phyloP scores from a whole-genome alignment of 2,329 filamentous ascomycete genomes.

The Penicillium fuscoglaucum region DNA sequence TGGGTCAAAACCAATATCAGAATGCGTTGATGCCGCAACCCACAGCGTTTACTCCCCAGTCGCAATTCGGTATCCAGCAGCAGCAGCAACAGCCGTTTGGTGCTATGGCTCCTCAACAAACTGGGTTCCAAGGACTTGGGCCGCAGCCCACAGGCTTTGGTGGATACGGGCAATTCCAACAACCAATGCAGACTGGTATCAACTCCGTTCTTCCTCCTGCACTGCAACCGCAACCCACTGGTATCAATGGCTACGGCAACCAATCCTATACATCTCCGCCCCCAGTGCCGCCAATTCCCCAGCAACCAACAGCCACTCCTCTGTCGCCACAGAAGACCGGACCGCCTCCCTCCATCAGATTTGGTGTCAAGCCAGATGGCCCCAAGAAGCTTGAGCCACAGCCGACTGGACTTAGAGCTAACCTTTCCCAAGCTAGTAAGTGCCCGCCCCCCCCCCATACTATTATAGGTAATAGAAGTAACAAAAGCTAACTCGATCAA shows the following conservation, averaged over 20 bases:
- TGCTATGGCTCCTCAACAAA: constrained; percentile 37
- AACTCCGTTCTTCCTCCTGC: constrained; percentile 56
- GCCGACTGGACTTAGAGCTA: constrained; percentile 84
- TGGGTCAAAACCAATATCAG: constrained; percentile 41
- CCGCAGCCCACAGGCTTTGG: constrained; percentile 58
- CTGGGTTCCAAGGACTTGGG: constrained; percentile 47
- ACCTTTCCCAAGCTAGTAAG: constrained; percentile 94
- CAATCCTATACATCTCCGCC: constrained; percentile 51
- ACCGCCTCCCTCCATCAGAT: constrained; percentile 82
- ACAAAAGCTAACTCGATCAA: constrained; percentile 16
- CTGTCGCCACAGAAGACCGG: constrained; percentile 78
- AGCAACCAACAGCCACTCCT: constrained; percentile 61
- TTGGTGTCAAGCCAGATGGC: constrained; percentile 71
- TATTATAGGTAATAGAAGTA: neutral
- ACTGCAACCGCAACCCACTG: constrained; percentile 52
- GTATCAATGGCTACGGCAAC: constrained; percentile 52
- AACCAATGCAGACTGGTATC: constrained; percentile 51
- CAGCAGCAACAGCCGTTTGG: constrained; percentile 41
- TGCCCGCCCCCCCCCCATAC: neutral
- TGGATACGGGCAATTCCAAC: constrained; percentile 50
- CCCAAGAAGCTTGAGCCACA: constrained; percentile 79
- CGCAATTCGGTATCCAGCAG: constrained; percentile 48
- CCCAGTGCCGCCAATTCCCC: constrained; percentile 58
- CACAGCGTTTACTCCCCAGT: constrained; percentile 49
- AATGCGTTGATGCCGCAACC: constrained; percentile 48